Percentiles rank a stretch among this genome's conserved stretches.
Conservation (phyloP, 768 basidiomycete genomes). For the Phylloporus sp. region DNA sequence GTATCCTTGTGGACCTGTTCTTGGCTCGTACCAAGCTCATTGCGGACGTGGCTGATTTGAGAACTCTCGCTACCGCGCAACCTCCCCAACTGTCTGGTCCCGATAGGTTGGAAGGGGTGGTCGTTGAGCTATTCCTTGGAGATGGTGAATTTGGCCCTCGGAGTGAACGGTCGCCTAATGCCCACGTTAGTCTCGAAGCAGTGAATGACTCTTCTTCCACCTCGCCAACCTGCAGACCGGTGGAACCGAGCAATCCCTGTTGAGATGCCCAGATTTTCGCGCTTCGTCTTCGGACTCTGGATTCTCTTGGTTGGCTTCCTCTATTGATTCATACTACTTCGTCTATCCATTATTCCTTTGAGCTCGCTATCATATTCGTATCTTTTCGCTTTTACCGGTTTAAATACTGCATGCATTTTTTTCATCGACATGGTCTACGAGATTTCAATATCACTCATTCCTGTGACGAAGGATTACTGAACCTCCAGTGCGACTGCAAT, state of each 20-base stretch:
- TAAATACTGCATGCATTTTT: slow-evolving; percentile 15
- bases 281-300: slow-evolving; percentile 4
- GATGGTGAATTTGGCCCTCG: slow-evolving; percentile 11
- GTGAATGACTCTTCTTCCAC: background rate
- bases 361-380: slow-evolving; percentile 10
- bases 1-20: slow-evolving; percentile 80
- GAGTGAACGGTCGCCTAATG: background rate
- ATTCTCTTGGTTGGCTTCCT: slow-evolving; percentile 1
- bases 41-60: slow-evolving; percentile 27
- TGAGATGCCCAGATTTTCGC: slow-evolving; percentile 13
- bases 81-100: slow-evolving; percentile 31
- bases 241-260: slow-evolving; percentile 5
- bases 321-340: slow-evolving; percentile 10
- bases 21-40: slow-evolving; percentile 56
- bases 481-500: slow-evolving; percentile 87
- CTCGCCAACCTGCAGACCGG: background rate
- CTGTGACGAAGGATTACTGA: slow-evolving; percentile 31
- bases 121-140: slow-evolving; percentile 47
- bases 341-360: slow-evolving; percentile 12
- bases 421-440: background rate
- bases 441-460: background rate
- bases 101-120: slow-evolving; percentile 40
- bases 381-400: slow-evolving; percentile 9
- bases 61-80: slow-evolving; percentile 32
- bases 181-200: background rate